Percentiles rank a stretch among this genome's conserved stretches.
phyloP scores from a whole-genome alignment of 345 rosid genomes.

The Sapria himalayana region DNA sequence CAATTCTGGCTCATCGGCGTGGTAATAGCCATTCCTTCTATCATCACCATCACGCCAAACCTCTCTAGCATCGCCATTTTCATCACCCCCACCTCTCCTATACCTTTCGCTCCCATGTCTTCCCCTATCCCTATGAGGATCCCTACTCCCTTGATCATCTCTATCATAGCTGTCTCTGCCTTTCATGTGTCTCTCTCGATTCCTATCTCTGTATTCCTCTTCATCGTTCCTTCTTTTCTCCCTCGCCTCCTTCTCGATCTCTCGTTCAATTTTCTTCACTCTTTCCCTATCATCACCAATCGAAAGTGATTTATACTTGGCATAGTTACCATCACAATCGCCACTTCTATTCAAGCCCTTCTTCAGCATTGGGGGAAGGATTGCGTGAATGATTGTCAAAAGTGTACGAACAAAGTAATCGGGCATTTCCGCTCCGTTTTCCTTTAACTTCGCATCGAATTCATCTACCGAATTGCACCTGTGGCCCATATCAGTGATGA shows the following conservation, averaged over 20 bases:
- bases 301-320: conserved; percentile 43
- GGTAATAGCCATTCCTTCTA: conserved; percentile 7
- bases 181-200: conserved; percentile 11
- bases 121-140: conserved; percentile 10
- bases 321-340: conserved; percentile 17
- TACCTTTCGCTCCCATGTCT: conserved; percentile 8
- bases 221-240: conserved; percentile 13
- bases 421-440: conserved; percentile 66
- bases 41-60: conserved; percentile 9
- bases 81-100: conserved; percentile 13
- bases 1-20: conserved; percentile 37
- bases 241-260: conserved; percentile 31
- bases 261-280: conserved; percentile 49
- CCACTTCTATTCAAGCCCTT: conserved; percentile 15
- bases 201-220: conserved; percentile 9
- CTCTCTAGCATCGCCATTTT: conserved; percentile 8
- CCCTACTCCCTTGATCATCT: conserved; percentile 11
- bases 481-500: conserved; percentile 49
- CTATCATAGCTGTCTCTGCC: conserved; percentile 12
- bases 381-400: conserved; percentile 59
- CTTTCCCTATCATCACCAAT: conserved; percentile 44
- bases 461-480: conserved; percentile 41
- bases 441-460: conserved; percentile 49
- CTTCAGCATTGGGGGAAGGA: conserved; percentile 40
- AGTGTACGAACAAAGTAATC: conserved; percentile 76